Evolutionary conservation across 164 flowering plant species (phyloP), one percentile per base, ranked within the genome.

Genomic region (Houttuynia cordata): DNA sequence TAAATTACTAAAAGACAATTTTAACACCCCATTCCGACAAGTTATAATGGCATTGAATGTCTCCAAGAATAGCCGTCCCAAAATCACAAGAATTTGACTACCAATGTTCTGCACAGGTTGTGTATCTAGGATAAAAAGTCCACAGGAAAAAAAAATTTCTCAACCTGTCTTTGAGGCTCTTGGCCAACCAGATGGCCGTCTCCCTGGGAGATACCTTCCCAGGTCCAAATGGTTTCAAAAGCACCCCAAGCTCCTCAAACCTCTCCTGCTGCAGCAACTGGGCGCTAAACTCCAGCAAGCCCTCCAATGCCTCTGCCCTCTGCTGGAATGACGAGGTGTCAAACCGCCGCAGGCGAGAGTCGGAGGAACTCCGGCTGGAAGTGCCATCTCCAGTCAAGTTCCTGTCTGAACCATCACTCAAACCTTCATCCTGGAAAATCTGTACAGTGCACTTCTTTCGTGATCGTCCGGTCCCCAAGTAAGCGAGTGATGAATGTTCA

Each of bases 191-290:
- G 19, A 94, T 94, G 6, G 99, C 99, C 41, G 99, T 94, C 71
- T 94, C 99, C 62, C 99, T 78, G 0, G 99, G 88, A 34, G 99
- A 94, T 39, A 87, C 99, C 70, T 94, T 94, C 56, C 77, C 99
- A 0, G 87, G 96, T 8, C 99, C 99, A 69, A 94, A 94, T 30
- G 99, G 99, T 71, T 84, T 90, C 73, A 94, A 66, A 30, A 94
- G 68, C 61, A 94, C 87, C 24, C 86, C 83, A 24, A 93, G 91
- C 78, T 93, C 99, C 7, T 84, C 95, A 62, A 85, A 80, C 75
- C 95, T 77, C 63, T 80, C 86, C n/a, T 93, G 89, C 50, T 83
- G 95, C 67, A 93, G 66, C 59, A 93, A 72, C 60, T 75, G 77
- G 24, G 99, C 97, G 70, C 99, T 93, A 58, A 90, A 93, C 74